phyloP scores from a whole-genome alignment of 1,284 basidiomycete genomes.

The Fomitopsis palustris region DNA sequence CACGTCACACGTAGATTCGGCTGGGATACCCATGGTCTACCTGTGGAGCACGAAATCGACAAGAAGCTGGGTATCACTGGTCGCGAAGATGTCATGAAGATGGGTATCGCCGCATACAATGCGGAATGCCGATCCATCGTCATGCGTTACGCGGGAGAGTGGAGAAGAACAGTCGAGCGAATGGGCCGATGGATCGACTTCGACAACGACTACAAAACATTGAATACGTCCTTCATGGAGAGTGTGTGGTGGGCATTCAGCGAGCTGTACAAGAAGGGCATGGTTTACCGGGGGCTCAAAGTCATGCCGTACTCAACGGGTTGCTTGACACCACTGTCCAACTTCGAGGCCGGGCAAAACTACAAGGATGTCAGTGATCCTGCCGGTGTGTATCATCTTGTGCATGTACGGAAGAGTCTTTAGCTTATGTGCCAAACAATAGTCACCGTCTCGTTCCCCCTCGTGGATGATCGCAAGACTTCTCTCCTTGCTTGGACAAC shows the following conservation, averaged over 20 bases:
- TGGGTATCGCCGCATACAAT: conserved; percentile 99
- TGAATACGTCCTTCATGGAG: conserved; percentile 96
- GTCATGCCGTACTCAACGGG: conserved; percentile 99
- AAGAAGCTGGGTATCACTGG: conserved; percentile 93
- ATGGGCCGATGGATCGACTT: conserved; percentile 99
- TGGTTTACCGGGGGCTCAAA: conserved; percentile 91
- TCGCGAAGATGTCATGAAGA: conserved; percentile 89
- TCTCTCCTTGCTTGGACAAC: conserved; percentile 98
- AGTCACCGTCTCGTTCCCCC: conserved; percentile 92
- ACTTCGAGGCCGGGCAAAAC: conserved; percentile 94
- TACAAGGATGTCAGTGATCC: conserved; percentile 97
- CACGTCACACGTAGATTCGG: conserved; percentile 96
- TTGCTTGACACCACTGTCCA: conserved; percentile 94
- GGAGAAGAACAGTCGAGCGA: conserved; percentile 92
- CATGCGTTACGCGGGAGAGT: conserved; percentile 95
- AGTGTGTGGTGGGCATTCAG: conserved; percentile 99
- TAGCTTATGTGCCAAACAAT: neutral
- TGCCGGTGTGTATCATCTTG: conserved; percentile 52
- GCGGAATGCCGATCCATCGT: conserved; percentile 96
- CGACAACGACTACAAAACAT: conserved; percentile 98
- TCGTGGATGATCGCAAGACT: conserved; percentile 90
- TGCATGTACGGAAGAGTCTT: neutral
- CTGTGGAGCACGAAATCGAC: conserved; percentile 99
- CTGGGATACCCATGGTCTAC: conserved; percentile 99
- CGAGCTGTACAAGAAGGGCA: conserved; percentile 87